Percentiles rank a stretch among this genome's conserved stretches.
phyloP scores from a whole-genome alignment of 768 basidiomycete species.

The Mycena floridula region DNA sequence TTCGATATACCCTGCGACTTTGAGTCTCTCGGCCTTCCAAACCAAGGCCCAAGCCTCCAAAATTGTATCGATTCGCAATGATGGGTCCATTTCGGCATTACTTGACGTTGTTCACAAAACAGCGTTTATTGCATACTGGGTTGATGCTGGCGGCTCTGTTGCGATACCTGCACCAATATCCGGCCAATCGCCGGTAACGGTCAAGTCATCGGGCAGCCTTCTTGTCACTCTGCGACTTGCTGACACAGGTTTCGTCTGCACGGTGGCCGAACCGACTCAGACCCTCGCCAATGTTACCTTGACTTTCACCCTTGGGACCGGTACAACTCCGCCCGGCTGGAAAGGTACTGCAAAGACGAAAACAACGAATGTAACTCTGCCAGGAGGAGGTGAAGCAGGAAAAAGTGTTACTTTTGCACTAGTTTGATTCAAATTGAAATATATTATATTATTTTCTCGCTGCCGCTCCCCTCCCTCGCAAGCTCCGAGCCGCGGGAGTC shows the following conservation, averaged over 20 bases:
- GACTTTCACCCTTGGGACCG: slow-evolving; percentile 18
- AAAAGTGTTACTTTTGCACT: neutral
- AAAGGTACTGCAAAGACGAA: slow-evolving; percentile 20
- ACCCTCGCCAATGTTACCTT: slow-evolving; percentile 22
- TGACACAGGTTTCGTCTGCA: no score
- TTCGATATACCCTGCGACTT: slow-evolving; percentile 46
- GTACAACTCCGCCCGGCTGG: slow-evolving; percentile 18
- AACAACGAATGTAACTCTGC: neutral
- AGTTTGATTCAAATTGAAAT: neutral
- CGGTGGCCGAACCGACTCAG: no score
- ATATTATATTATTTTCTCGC: no score
- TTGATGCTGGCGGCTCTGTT: slow-evolving; percentile 34
- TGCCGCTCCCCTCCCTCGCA: no score
- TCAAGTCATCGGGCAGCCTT: slow-evolving; percentile 28
- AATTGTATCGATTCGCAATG: slow-evolving; percentile 39
- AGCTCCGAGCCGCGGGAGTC: no score
- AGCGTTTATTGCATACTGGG: slow-evolving; percentile 53
- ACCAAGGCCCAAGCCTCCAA: slow-evolving; percentile 25
- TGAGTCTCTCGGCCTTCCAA: slow-evolving; percentile 27
- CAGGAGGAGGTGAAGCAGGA: neutral
- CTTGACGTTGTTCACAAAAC: slow-evolving; percentile 35
- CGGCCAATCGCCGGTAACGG: slow-evolving; percentile 19
- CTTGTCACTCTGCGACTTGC: no score
- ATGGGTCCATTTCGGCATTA: slow-evolving; percentile 43
- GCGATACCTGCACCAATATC: slow-evolving; percentile 22